Percentiles rank a stretch among this genome's conserved stretches.
Conservation (phyloP, 176 grass and related monocot genomes). For the Bolboschoenus planiculmis region DNA sequence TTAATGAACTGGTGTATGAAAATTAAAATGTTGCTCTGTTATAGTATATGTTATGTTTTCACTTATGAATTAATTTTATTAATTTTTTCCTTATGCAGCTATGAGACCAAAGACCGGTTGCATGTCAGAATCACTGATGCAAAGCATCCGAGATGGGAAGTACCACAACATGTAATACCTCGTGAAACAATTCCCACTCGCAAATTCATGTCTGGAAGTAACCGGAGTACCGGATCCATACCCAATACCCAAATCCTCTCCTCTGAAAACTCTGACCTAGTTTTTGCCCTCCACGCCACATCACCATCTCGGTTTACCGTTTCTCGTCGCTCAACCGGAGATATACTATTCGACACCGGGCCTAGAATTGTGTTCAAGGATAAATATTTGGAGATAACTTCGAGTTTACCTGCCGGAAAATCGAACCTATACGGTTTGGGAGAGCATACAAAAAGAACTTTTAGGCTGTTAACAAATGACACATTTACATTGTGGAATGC, state of each 20-base stretch:
- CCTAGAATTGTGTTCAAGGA: constrained; percentile 52
- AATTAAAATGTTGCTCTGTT: background rate
- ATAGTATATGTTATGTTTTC: background rate
- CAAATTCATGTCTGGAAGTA: background rate
- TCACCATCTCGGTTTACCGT: constrained; percentile 56
- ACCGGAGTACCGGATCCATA: background rate
- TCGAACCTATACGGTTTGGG: constrained; percentile 74
- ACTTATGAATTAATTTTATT: background rate
- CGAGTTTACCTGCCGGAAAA: constrained; percentile 30
- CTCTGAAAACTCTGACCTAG: constrained; percentile 39
- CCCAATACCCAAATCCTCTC: constrained; percentile 35
- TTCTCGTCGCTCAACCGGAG: constrained; percentile 39
- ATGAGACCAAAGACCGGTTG: constrained; percentile 60
- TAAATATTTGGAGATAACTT: constrained; percentile 60
- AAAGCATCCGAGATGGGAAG: constrained; percentile 60
- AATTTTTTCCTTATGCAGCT: constrained; percentile 19
- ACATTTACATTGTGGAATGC: constrained; percentile 79
- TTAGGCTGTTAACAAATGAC: constrained; percentile 46
- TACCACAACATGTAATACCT: constrained; percentile 60
- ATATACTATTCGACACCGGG: constrained; percentile 47
- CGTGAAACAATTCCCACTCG: background rate
- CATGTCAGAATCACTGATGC: constrained; percentile 79
- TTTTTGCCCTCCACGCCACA: constrained; percentile 30
- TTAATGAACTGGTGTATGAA: background rate
- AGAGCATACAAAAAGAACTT: constrained; percentile 71